Conservation (phyloP, 176 grass and related monocot genomes). For the Otatea glauca region DNA sequence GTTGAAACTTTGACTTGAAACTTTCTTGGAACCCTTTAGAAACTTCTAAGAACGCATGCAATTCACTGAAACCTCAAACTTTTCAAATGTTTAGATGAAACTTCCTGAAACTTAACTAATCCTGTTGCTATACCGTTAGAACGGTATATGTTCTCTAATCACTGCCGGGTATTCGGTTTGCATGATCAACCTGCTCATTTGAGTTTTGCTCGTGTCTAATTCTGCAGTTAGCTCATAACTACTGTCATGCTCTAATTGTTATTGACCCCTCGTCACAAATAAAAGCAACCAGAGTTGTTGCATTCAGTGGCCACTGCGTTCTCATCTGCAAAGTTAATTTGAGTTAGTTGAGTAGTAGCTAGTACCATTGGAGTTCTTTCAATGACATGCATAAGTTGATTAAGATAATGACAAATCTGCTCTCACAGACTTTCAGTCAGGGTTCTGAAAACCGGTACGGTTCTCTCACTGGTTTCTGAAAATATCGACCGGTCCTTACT, state of each 20-base stretch:
- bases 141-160: too few relatives aligned
- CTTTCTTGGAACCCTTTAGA: too few relatives aligned
- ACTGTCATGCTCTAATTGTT: neutral
- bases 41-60: too few relatives aligned
- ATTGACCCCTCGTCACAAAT: neutral
- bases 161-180: neutral
- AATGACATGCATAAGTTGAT: neutral
- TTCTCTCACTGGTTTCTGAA: neutral
- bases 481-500: neutral
- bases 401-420: too few relatives aligned
- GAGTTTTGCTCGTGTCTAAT: constrained; percentile 12
- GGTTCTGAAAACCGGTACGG: too few relatives aligned
- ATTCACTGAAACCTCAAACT: too few relatives aligned
- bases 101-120: too few relatives aligned
- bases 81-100: too few relatives aligned
- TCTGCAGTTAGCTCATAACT: constrained; percentile 5
- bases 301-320: neutral
- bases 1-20: too few relatives aligned
- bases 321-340: neutral
- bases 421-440: too few relatives aligned
- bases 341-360: neutral
- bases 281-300: neutral
- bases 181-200: constrained; percentile 23
- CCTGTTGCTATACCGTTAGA: too few relatives aligned
- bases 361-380: neutral